Evolutionary conservation across 805 yeast species (phyloP), one percentile per base, ranked within the genome.

Genomic region (Grigorovia jiainica): DNA sequence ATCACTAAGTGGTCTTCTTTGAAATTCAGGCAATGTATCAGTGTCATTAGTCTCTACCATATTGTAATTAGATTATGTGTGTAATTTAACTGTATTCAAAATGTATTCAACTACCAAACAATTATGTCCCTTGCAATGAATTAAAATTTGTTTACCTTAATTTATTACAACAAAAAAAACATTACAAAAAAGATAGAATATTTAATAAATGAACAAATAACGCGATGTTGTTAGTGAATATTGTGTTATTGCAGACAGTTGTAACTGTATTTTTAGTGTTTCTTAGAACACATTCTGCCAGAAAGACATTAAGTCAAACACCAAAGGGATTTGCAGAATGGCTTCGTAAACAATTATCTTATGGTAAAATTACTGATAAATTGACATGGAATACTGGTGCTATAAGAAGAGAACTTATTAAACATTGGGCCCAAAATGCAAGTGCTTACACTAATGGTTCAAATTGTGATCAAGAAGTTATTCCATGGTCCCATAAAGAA

Each of bases 381-480:
- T n/a, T 23, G 13, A 18, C 10, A 6, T 53, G 55, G 58, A 48
- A 51, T 33, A 42, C 43, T 36, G 67, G 67, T 6, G 49, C 61
- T 18, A 57, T 67, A 11, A 61, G 72, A 31, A 51, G 72, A 2
- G 63, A 60, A 49, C 57, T 69, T 44, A 57, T 69, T 21, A 47
- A 60, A 2, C 34, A 20, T 17, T 58, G 60, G 27, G 54, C 63
- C 36, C 35, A 41, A 10, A 51, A 49, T 29, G 67, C 67, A 6
- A 46, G 59, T n/a, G 49, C 45, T 34, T 63, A 55, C 44, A 43
- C 56, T 2, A 55, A 53, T 33, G 47, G 44, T 8, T 27, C 17
- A 4, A 25, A 25, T 9, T 20, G 41, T 15, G 39, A 27, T 11
- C 17, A 24, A 6, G 18, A 17, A 13, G 24, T 17, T 5, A 16